Conservation (phyloP, 2,329 filamentous ascomycete species). For the Aphanocladium album region DNA sequence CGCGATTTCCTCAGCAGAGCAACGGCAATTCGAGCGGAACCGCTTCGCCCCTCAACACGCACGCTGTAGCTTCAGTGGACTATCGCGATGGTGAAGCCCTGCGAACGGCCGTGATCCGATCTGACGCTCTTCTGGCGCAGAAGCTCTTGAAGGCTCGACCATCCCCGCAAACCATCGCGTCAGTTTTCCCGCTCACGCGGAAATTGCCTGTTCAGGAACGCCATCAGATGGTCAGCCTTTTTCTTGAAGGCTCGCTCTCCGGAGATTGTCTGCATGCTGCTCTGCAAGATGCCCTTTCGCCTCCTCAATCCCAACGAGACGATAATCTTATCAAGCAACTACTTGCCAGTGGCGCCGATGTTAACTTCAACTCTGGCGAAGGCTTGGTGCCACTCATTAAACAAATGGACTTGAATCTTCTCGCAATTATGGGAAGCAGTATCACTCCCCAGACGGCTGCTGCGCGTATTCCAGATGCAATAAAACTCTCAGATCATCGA, state of each 20-base stretch:
- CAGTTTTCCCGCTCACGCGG: conserved; percentile 44
- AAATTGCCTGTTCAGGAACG: conserved; percentile 38
- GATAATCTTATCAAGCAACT: conserved; percentile 48
- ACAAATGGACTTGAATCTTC: conserved; percentile 42
- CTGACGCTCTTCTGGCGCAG: conserved; percentile 39
- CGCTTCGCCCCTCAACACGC: conserved; percentile 31
- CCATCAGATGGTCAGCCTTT: conserved; percentile 44
- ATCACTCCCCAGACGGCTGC: conserved; percentile 43
- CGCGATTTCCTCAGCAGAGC: conserved; percentile 35
- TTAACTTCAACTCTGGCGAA: conserved; percentile 49
- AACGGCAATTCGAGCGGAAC: conserved; percentile 17
- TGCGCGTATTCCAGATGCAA: conserved; percentile 42
- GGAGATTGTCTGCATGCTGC: conserved; percentile 43
- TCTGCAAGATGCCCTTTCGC: conserved; percentile 48
- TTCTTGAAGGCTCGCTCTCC: conserved; percentile 44
- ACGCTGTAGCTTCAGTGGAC: conserved; percentile 48
- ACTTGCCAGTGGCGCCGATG: conserved; percentile 46
- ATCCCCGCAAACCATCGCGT: conserved; percentile 40
- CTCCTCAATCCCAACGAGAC: conserved; percentile 43
- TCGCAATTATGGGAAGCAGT: conserved; percentile 41
- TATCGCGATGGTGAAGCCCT: conserved; percentile 48
- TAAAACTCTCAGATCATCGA: conserved; percentile 38
- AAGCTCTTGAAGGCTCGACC: conserved; percentile 44
- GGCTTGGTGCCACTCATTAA: conserved; percentile 43
- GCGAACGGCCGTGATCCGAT: conserved; percentile 42